These are phyloP conservation scores for Helicostylum pulchrum DNA, from an alignment of 192 early-diverging fungal genomes.

Conservation along the genomic window DNA sequence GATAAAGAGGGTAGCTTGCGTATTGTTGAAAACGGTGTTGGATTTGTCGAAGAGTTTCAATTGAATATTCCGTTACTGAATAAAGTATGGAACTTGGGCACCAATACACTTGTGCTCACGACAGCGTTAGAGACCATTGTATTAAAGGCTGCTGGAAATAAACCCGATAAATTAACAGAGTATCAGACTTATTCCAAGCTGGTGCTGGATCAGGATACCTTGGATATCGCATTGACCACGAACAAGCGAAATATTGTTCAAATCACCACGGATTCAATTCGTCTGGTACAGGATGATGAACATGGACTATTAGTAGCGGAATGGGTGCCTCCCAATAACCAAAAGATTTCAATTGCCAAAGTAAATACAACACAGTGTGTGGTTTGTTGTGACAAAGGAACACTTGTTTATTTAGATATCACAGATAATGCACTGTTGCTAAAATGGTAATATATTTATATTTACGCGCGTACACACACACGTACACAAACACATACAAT, in stretches of 20 bases:
- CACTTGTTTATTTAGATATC: constrained; percentile 36
- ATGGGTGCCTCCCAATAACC: constrained; percentile 48
- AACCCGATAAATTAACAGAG: constrained; percentile 37
- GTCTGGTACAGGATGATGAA: constrained; percentile 39
- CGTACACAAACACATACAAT: neutral
- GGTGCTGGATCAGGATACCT: constrained; percentile 34
- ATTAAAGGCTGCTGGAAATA: constrained; percentile 2
- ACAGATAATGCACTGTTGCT: constrained; percentile 5
- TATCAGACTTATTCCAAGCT: constrained; percentile 39
- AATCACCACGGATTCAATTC: constrained; percentile 50
- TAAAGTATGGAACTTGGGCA: constrained; percentile 54
- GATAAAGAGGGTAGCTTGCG: constrained; percentile 71
- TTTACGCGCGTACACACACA: neutral
- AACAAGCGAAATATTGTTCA: constrained; percentile 52
- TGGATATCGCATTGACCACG: constrained; percentile 38
- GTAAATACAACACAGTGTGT: constrained; percentile 53
- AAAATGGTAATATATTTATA: neutral
- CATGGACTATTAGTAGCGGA: constrained; percentile 34
- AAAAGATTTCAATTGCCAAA: constrained; percentile 55
- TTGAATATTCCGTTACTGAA: constrained; percentile 64
- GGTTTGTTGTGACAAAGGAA: constrained; percentile 51
- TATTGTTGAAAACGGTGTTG: constrained; percentile 86
- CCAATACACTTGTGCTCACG: constrained; percentile 37
- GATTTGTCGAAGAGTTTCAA: constrained; percentile 63
- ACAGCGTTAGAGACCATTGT: constrained; percentile 21